Evolutionary conservation across 192 early-diverging fungal genomes (phyloP), one percentile per base, ranked within the genome.

Genomic region (Coemansia sp.): DNA sequence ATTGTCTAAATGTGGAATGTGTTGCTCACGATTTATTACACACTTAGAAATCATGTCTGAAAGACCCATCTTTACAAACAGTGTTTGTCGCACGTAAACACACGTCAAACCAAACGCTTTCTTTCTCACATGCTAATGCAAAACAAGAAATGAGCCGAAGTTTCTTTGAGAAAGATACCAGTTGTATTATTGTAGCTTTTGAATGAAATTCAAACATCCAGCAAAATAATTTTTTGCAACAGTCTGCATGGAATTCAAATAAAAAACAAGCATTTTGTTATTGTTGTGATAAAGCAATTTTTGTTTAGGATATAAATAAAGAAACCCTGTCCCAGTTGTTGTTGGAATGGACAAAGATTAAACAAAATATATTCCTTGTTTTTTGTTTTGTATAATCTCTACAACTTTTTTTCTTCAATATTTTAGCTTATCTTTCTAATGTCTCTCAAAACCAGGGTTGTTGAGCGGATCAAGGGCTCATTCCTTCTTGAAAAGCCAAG

Each of bases 401-500:
- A 36, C 30, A 58, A 32, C 36, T 12, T 11, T 58, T 32, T 36
- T 14, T 36, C 20, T 3, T 7, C 34, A 33, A 14, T 33, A 31
- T 33, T 31, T 56, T 56, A 31, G 2, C 32, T 58, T 25, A 30
- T 31, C 12, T 31, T 11, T 25, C 30, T 18, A 60, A 60, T 60
- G 57, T 60, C 57, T 5, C 57, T 60, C 14, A 60, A 60, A 28
- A 25, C 57, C 18, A 60, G 38, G 11, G 34, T 60, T 25, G 18
- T 42, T 8, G 57, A 60, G 32, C 12, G 54, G n/a, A 16, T 63
- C 48, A 70, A 70, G 56, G 51, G 56, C 68, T 57, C 68, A 5
- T 14, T 70, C 11, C 31, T 70, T 20, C 49, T 70, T 6, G 68
- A 70, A 25, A 72, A 66, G 70, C 70, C 70, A 31, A 49, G 65